Percentiles rank a stretch among this genome's conserved stretches.
These are phyloP conservation scores for Lophiotrema nucula DNA, from an alignment of 495 filamentous ascomycete genomes.

Conservation along the genomic window DNA sequence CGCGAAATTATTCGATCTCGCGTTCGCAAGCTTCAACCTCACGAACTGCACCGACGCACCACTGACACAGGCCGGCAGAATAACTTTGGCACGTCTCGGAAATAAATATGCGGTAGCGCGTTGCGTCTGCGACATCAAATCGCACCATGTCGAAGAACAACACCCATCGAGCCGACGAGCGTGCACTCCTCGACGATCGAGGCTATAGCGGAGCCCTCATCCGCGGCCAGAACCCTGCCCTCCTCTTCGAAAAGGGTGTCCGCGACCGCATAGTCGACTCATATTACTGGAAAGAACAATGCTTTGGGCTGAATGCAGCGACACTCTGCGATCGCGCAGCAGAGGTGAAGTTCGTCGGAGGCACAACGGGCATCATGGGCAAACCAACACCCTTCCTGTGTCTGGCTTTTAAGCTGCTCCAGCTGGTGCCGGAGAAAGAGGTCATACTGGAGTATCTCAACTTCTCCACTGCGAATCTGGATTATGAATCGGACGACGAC, in stretches of 20 bases:
- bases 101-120: too few relatives aligned
- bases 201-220: slow-evolving; percentile 63
- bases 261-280: slow-evolving; percentile 90
- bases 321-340: slow-evolving; percentile 88
- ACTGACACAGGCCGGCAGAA: too few relatives aligned
- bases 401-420: slow-evolving; percentile 89
- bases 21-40: too few relatives aligned
- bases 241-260: slow-evolving; percentile 87
- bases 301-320: slow-evolving; percentile 89
- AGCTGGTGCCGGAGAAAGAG: slow-evolving; percentile 74
- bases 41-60: too few relatives aligned
- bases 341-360: slow-evolving; percentile 78
- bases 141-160: slow-evolving; percentile 6
- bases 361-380: slow-evolving; percentile 77
- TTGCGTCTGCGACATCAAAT: too few relatives aligned
- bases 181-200: slow-evolving; percentile 46
- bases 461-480: slow-evolving; percentile 41
- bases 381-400: slow-evolving; percentile 92
- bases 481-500: slow-evolving; percentile 60
- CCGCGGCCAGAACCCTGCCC: slow-evolving; percentile 81
- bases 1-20: too few relatives aligned
- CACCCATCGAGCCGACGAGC: slow-evolving; percentile 49
- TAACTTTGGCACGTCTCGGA: too few relatives aligned
- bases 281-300: slow-evolving; percentile 98
- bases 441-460: slow-evolving; percentile 79